These are phyloP conservation scores for Hypomontagnella submonticulosa DNA, from an alignment of 495 filamentous ascomycete species.

Conservation along the genomic window DNA sequence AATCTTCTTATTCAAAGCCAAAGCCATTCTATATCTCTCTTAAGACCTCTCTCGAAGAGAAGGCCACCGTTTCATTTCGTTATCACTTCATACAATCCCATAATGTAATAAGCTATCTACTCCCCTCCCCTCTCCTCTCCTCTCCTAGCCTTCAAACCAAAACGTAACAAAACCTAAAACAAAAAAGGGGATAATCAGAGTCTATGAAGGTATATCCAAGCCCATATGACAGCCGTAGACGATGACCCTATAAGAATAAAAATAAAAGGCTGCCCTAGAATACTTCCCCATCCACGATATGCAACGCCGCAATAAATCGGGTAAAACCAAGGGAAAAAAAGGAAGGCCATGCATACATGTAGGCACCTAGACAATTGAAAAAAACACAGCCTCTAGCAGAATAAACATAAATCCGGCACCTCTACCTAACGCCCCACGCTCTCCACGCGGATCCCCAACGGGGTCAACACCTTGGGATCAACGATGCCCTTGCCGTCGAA, in stretches of 20 bases:
- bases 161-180: constrained; percentile 1
- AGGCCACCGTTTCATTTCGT: constrained; percentile 2
- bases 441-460: constrained; percentile 67
- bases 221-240: not conserved
- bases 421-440: constrained; percentile 55
- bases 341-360: constrained; percentile 10
- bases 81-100: too few species aligned
- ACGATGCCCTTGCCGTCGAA: constrained; percentile 78
- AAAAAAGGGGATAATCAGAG: not conserved
- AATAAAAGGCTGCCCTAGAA: not conserved
- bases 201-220: constrained; percentile 31
- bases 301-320: constrained; percentile 20
- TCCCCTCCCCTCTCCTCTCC: too few species aligned
- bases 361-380: too few species aligned
- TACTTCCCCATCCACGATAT: constrained; percentile 4
- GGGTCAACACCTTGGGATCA: constrained; percentile 64
- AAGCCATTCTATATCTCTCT: not conserved
- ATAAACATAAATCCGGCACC: not conserved
- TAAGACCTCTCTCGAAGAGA: constrained; percentile 9
- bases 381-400: not conserved
- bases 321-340: constrained; percentile 5
- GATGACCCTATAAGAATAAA: not conserved
- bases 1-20: not conserved
- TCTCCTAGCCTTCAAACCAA: constrained; percentile 2
- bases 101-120: not conserved